phyloP scores from a whole-genome alignment of 176 grass and related monocot species.

The Musa beccarii region DNA sequence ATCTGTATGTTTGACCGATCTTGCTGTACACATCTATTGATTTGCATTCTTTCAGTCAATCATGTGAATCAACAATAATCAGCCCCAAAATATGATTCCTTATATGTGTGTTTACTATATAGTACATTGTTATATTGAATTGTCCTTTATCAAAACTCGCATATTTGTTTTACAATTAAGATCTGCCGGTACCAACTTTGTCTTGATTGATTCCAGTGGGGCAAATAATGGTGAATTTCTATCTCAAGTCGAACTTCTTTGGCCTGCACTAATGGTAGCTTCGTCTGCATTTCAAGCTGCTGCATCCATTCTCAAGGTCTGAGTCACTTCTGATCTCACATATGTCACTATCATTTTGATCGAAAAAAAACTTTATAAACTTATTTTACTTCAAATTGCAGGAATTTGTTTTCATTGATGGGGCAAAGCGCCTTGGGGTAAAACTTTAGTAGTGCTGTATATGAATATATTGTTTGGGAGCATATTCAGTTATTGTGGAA shows the following conservation, averaged over 20 bases:
- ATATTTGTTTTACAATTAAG: too few relatives aligned
- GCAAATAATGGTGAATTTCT: constrained; percentile 42
- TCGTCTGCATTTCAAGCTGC: constrained; percentile 78
- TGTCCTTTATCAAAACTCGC: too few relatives aligned
- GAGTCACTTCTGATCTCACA: not conserved
- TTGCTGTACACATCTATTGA: not conserved
- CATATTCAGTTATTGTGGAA: not conserved
- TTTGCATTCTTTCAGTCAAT: not conserved
- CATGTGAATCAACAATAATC: too few relatives aligned
- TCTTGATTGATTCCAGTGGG: constrained; percentile 50
- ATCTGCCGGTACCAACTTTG: not conserved
- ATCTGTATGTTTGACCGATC: too few relatives aligned
- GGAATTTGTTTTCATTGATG: constrained; percentile 97
- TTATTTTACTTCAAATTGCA: constrained; percentile 13
- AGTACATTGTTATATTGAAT: too few relatives aligned
- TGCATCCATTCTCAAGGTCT: constrained; percentile 93
- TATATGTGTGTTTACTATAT: too few relatives aligned
- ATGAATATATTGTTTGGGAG: not conserved
- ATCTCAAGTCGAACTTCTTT: constrained; percentile 51
- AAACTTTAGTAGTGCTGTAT: constrained; percentile 14
- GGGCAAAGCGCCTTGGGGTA: constrained; percentile 77
- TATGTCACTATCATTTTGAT: constrained; percentile 11
- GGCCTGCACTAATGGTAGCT: constrained; percentile 77
- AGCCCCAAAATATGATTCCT: too few relatives aligned
- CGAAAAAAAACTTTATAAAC: not conserved